phyloP scores from a whole-genome alignment of 129 eudicot genomes.

The Helichrysum umbraculigerum region DNA sequence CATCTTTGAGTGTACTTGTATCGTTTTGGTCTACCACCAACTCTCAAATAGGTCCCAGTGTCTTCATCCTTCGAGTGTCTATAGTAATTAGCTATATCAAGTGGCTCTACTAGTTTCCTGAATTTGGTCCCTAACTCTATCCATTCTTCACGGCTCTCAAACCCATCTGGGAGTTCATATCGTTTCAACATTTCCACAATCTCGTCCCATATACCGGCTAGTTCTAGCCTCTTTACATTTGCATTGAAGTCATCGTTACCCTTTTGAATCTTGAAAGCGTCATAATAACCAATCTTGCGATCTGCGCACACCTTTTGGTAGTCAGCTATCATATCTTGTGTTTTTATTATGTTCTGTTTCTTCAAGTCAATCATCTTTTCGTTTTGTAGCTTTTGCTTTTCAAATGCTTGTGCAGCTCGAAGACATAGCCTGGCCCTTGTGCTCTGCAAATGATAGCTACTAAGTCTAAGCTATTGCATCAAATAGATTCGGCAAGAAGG shows the following conservation, averaged over 20 bases:
- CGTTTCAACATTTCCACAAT: constrained; percentile 84
- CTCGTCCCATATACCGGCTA: constrained; percentile 93
- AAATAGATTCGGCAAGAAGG: not conserved
- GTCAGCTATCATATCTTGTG: constrained; percentile 40
- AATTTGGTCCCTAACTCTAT: constrained; percentile 66
- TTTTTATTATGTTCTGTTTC: constrained; percentile 37
- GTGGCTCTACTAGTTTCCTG: constrained; percentile 69
- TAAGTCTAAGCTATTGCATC: constrained; percentile 3
- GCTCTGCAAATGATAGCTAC: constrained; percentile 44
- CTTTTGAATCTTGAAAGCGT: constrained; percentile 80
- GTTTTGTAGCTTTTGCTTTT: constrained; percentile 61
- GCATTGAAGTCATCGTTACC: constrained; percentile 58
- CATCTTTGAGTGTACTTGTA: constrained; percentile 76
- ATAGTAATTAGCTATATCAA: constrained; percentile 89
- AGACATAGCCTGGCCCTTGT: constrained; percentile 72
- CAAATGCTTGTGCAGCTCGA: constrained; percentile 83
- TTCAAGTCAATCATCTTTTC: constrained; percentile 50
- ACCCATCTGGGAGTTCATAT: constrained; percentile 86
- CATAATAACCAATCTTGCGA: constrained; percentile 62
- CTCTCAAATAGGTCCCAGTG: constrained; percentile 76
- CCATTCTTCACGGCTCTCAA: constrained; percentile 77
- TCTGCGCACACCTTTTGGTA: constrained; percentile 54
- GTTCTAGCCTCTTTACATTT: constrained; percentile 73
- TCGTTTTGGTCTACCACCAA: constrained; percentile 70
- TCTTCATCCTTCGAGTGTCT: constrained; percentile 78